These are phyloP conservation scores for Syzygium oleosum DNA, from an alignment of 345 rosid genomes.

Conservation along the genomic window DNA sequence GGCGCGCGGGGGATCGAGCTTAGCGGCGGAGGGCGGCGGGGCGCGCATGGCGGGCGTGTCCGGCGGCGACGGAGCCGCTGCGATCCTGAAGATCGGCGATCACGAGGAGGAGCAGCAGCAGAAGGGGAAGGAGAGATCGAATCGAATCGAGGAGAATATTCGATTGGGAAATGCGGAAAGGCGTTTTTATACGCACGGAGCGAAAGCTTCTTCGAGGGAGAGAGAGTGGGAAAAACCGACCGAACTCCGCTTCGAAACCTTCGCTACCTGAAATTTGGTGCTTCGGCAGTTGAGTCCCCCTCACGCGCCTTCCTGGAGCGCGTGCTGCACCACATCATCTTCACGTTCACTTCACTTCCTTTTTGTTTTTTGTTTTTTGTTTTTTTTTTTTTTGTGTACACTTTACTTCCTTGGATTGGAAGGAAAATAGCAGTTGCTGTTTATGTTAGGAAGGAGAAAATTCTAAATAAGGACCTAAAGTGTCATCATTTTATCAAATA, in stretches of 20 bases:
- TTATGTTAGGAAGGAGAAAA: no score
- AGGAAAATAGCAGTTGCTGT: no score
- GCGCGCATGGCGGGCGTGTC: constrained; percentile 26
- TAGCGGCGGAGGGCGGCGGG: constrained; percentile 3
- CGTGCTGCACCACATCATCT: background rate
- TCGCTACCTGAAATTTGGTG: background rate
- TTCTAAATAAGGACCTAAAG: no score
- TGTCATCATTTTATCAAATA: rapidly evolving
- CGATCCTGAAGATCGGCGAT: background rate
- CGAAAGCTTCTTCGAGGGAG: background rate
- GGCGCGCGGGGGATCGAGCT: background rate
- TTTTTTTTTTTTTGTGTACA: no score
- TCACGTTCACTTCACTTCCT: background rate
- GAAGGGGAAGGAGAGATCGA: background rate
- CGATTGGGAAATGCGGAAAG: background rate
- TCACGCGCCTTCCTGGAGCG: background rate
- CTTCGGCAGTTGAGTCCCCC: background rate
- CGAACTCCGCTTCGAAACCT: background rate
- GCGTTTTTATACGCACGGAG: background rate
- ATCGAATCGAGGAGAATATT: background rate
- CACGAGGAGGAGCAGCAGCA: background rate
- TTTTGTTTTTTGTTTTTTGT: rapidly evolving
- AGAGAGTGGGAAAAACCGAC: background rate
- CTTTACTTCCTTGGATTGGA: no score
- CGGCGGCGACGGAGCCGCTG: background rate